Evolutionary conservation across 106 monocot species (phyloP), one percentile per base, ranked within the genome.

Genomic region (Dendrobium officinale): DNA sequence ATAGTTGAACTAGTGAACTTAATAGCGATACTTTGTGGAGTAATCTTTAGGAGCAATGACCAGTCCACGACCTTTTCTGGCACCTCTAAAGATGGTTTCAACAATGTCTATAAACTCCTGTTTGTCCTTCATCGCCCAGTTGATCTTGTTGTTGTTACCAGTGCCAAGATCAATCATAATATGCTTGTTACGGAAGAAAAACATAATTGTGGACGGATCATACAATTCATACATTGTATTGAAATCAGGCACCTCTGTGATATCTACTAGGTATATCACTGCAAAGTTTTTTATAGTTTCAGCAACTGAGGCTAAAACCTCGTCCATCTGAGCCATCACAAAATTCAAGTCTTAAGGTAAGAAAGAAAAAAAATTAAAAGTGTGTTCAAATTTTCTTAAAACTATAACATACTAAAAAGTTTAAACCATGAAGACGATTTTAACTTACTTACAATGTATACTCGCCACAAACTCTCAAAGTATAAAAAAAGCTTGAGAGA

Each of bases 71-170:
- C 92, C 92, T 81, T 92, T 92, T 77, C 92, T 85, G 15, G 83
- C 83, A 20, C 92, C 92, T 24, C 92, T 47, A 74, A 85, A 92
- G 8, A 92, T 85, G 74, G 83, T 83, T 78, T 83, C 92, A 15
- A 92, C 74, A 29, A 92, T 92, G 79, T 92, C 92, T 18, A 89
- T 85, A 82, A 92, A 92, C 80, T 92, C 92, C 80, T 92, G 89
- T 49, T 92, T 92, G 77, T 89, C 89, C 83, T 92, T 92, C 78
- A 92, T 74, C 4, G 92, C 92, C 92, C 92, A 92, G 85, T 92
- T 92, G 77, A 92, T 92, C 84, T 92, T 92, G 85, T 92, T 92
- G 85, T 92, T 92, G 84, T 92, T 92, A 5, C 92, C 92, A 26
- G 92, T 92, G 15, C 92, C 92, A 54, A 92, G 87, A 82, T 92